Conservation (phyloP, 768 basidiomycete species). For the Sistotremastrum suecicum region DNA sequence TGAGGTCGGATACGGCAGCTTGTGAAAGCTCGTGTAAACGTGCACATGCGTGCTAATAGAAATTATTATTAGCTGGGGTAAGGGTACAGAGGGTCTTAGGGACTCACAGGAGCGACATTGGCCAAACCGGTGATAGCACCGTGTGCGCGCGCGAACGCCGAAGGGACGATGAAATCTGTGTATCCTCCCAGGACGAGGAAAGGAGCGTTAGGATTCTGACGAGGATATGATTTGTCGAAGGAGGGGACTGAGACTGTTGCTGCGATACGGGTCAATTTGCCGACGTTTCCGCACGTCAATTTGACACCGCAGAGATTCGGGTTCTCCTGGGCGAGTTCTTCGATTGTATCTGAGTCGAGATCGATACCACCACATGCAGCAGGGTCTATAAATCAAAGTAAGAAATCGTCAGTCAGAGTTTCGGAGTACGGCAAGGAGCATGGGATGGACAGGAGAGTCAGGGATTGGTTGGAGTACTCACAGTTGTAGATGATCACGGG, state of each 20-base stretch:
- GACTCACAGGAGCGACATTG: conserved; percentile 62
- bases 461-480: conserved; percentile 21
- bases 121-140: conserved; percentile 87
- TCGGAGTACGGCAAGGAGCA: neutral
- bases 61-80: neutral
- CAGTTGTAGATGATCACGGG: conserved; percentile 87
- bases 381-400: conserved; percentile 38
- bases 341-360: conserved; percentile 78
- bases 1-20: conserved; percentile 37
- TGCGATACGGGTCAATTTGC: conserved; percentile 77
- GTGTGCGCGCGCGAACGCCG: conserved; percentile 58
- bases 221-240: conserved; percentile 48
- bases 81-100: neutral
- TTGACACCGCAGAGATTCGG: conserved; percentile 80
- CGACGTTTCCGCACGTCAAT: conserved; percentile 89
- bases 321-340: conserved; percentile 60
- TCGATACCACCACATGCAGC: conserved; percentile 83
- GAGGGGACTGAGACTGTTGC: conserved; percentile 42
- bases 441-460: conserved; percentile 5
- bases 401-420: neutral
- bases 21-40: conserved; percentile 52
- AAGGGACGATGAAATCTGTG: conserved; percentile 68
- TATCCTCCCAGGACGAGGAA: conserved; percentile 84
- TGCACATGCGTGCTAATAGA: conserved; percentile 36
- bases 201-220: conserved; percentile 47